phyloP scores from a whole-genome alignment of 345 rosid genomes.

The Syzygium grande region DNA sequence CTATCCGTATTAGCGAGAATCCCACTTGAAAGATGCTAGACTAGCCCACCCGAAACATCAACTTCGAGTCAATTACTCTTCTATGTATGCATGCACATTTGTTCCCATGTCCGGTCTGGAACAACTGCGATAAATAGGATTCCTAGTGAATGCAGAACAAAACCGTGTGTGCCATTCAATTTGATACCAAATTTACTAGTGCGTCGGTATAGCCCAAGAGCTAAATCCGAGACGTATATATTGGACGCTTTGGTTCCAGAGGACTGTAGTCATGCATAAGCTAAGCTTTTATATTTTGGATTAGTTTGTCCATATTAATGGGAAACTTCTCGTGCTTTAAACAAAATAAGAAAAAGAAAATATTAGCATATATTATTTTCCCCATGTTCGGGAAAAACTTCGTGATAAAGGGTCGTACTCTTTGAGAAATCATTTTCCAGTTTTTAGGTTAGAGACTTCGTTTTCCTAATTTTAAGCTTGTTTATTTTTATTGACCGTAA shows the following conservation, averaged over 20 bases:
- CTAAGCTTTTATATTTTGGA: neutral
- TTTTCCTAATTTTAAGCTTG: neutral
- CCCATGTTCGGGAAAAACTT: rapidly evolving
- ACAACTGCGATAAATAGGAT: neutral
- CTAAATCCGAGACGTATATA: neutral
- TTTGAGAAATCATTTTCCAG: neutral
- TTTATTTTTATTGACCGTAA: neutral
- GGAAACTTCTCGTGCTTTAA: neutral
- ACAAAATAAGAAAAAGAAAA: neutral
- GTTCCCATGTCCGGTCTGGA: neutral
- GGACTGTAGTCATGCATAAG: neutral
- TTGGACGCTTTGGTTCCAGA: neutral
- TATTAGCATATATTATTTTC: neutral
- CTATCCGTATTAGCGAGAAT: neutral
- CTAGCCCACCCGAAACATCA: neutral
- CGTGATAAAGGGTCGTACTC: neutral
- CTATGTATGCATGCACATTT: neutral
- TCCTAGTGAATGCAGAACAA: neutral
- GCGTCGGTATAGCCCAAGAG: neutral
- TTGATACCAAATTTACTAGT: no score
- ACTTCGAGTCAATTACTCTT: neutral
- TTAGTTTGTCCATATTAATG: neutral
- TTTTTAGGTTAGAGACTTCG: neutral
- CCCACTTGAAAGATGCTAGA: neutral
- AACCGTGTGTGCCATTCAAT: neutral